Base-by-base conservation (phyloP, 176 grass and related monocot species). In the Triticum dicoccoides region DNA sequence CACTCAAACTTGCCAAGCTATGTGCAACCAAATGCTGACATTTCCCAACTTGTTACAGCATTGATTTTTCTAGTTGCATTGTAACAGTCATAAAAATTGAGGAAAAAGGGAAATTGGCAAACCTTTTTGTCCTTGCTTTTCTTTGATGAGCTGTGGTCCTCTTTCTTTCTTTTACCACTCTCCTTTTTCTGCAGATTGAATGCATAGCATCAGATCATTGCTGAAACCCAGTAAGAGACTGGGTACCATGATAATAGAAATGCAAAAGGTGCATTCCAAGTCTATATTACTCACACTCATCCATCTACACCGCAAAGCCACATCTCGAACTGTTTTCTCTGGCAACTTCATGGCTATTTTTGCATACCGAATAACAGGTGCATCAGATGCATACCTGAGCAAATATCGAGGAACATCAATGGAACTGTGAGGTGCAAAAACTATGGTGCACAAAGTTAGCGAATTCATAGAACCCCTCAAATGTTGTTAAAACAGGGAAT, bases 71-170 rank as follows among this genome's bases (percentile, higher is more conserved):
- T 10, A 80, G 11, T 0, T 32, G 17, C 20, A 67, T 41, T 87
- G 33, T 54, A 25, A 69, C 15, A 75, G 11, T 56, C 49, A 73
- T 25, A 30, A 23, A 80, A 82, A 85, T 34, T 13, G 24, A 30
- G 69, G 21, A 83, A 21, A 37, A 42, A 27, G 32, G 61, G 39
- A 52, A 32, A 78, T 63, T 17, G 29, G 72, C 29, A 91, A 27
- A 98, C 96, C 96, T 98, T 98, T 92, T 94, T 98, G 76, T 98
- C 96, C 83, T 98, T 98, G 91, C 66, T 92, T 90, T 95, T 98
- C 86, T 91, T 98, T 38, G 88, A 67, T 5, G 92, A 91, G 80
- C 65, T 94, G 81, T 93, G 89, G 21, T 98, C 96, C 54, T 98
- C 93, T 77, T 98, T 95, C 89, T 94, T 98, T 91, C 96, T 91